Conservation (phyloP, 768 basidiomycete genomes). For the Pleurotus djamor region DNA sequence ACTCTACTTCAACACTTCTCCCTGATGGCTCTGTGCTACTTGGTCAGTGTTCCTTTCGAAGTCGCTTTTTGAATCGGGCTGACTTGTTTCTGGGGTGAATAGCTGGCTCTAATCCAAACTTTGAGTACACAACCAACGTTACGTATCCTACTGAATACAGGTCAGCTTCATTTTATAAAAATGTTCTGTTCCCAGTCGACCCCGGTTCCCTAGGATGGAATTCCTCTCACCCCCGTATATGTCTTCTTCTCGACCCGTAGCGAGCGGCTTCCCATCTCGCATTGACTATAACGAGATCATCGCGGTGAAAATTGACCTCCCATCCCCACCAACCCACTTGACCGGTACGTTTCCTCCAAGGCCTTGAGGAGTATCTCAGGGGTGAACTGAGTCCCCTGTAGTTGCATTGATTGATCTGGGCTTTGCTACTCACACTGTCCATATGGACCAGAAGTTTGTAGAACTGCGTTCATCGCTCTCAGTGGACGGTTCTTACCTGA, state of each 20-base stretch:
- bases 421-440: conserved; percentile 39
- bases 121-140: conserved; percentile 13
- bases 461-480: conserved; percentile 31
- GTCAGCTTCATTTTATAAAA: neutral
- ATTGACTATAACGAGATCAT: conserved; percentile 33
- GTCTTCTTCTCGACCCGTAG: conserved; percentile 27
- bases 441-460: conserved; percentile 34
- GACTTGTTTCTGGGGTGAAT: conserved; percentile 4
- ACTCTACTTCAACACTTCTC: conserved; percentile 27
- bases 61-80: too few relatives aligned
- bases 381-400: conserved; percentile 7
- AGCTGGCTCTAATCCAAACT: conserved; percentile 48
- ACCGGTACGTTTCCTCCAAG: neutral
- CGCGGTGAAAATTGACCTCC: conserved; percentile 27
- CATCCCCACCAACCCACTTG: conserved; percentile 13
- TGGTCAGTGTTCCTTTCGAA: conserved; percentile 6
- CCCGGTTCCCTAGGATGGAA: conserved; percentile 25
- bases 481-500: conserved; percentile 25
- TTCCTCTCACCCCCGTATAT: conserved; percentile 41
- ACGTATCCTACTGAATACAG: conserved; percentile 32
- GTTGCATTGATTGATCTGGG: conserved; percentile 39
- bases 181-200: neutral
- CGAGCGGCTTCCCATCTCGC: conserved; percentile 30
- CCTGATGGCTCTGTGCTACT: conserved; percentile 29
- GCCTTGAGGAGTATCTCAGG: neutral